Evolutionary conservation across 1,284 basidiomycete genomes (phyloP).

Genomic region (Ceratobasidium sp.): DNA sequence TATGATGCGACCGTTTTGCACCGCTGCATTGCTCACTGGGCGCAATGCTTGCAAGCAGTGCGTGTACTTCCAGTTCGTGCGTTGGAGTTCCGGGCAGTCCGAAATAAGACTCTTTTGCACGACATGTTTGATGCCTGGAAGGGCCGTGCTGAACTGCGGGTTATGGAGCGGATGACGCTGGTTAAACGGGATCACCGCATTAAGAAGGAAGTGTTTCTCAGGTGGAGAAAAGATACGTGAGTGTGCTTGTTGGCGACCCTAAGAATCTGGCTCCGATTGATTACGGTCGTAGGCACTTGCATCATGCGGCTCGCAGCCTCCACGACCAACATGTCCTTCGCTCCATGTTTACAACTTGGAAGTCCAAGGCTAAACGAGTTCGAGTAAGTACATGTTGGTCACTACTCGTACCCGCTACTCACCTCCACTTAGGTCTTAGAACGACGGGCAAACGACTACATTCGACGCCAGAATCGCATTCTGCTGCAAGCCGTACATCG

Average conservation of each 20-base stretch:
- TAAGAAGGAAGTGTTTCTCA: constrained; percentile 16
- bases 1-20: constrained; percentile 41
- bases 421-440: constrained; percentile 60
- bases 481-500: constrained; percentile 71
- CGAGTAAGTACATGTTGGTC: constrained; percentile 58
- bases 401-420: constrained; percentile 23
- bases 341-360: constrained; percentile 66
- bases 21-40: constrained; percentile 41
- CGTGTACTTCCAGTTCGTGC: constrained; percentile 21
- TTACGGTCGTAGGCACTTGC: constrained; percentile 58
- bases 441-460: constrained; percentile 66
- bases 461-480: constrained; percentile 69
- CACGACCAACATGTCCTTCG: constrained; percentile 61
- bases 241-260: constrained; percentile 9
- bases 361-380: constrained; percentile 62
- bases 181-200: constrained; percentile 32
- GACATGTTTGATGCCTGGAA: constrained; percentile 47
- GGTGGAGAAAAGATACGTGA: constrained; percentile 48
- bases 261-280: background rate
- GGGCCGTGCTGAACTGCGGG: constrained; percentile 41
- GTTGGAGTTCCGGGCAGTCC: constrained; percentile 32
- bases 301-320: constrained; percentile 60
- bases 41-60: constrained; percentile 23
- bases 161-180: constrained; percentile 41
- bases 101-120: constrained; percentile 11